A percentile compares a stretch with the other conserved stretches of the same genome.
Evolutionary conservation across 768 basidiomycete species (phyloP).

Genomic region (Rhodotorula taiwanensis): DNA sequence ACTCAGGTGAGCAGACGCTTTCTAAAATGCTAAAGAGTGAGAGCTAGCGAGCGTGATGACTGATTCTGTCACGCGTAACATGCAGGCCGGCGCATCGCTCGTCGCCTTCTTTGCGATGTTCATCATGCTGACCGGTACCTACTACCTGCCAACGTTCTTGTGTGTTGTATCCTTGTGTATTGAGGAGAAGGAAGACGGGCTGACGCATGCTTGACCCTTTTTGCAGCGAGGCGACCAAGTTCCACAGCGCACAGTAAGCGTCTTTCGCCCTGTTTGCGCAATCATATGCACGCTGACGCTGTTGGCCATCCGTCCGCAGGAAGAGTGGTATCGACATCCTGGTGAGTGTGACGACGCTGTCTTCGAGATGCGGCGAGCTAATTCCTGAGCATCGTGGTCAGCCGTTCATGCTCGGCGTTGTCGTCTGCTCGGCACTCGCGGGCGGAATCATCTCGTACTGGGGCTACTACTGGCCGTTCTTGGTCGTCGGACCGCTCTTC

Average conservation of each 20-base stretch:
- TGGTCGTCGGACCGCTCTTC: conserved; percentile 43
- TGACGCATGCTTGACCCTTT: not conserved
- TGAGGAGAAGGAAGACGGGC: too few relatives aligned
- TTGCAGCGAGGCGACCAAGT: not conserved
- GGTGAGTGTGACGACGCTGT: conserved; percentile 43
- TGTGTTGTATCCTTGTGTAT: too few relatives aligned
- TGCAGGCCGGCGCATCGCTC: conserved; percentile 40
- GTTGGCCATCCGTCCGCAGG: not conserved
- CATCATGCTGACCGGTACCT: conserved; percentile 18
- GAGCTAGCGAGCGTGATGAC: too few relatives aligned
- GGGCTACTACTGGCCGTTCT: conserved; percentile 33
- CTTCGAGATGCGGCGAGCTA: conserved; percentile 43
- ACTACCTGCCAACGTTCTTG: conserved; percentile 33
- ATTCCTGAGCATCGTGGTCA: conserved; percentile 43
- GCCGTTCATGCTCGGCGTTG: conserved; percentile 41
- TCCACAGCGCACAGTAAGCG: too few relatives aligned
- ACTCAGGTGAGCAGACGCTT: conserved; percentile 21
- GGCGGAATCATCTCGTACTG: conserved; percentile 41
- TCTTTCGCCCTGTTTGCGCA: too few relatives aligned
- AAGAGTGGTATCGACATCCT: conserved; percentile 17
- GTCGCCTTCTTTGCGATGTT: conserved; percentile 39
- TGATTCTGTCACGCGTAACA: too few relatives aligned
- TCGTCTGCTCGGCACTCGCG: conserved; percentile 37
- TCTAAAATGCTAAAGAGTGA: too few relatives aligned
- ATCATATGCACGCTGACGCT: not conserved